phyloP scores from a whole-genome alignment of 2,329 filamentous ascomycete genomes.

The Aspergillus floridensis region DNA sequence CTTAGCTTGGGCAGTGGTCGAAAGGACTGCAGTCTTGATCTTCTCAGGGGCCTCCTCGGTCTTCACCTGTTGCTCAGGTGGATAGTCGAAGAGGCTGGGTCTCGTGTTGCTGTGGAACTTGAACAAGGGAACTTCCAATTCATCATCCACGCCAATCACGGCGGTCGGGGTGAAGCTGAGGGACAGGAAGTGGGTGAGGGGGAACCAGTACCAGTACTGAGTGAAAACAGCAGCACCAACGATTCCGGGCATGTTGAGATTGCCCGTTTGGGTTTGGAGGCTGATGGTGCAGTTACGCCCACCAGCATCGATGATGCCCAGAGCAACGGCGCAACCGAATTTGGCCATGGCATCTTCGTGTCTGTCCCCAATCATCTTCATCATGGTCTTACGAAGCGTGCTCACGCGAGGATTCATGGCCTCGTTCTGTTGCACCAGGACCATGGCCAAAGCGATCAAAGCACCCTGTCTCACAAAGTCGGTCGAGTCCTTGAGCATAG shows the following conservation, averaged over 20 bases:
- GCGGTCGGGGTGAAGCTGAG: slow-evolving; percentile 95
- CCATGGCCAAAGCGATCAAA: slow-evolving; percentile 92
- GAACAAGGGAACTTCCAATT: slow-evolving; percentile 88
- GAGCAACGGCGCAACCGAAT: slow-evolving; percentile 87
- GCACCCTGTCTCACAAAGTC: slow-evolving; percentile 98
- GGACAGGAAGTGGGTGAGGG: slow-evolving; percentile 94
- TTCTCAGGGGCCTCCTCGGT: slow-evolving; percentile 88
- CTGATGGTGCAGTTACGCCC: slow-evolving; percentile 98
- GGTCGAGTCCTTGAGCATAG: slow-evolving; percentile 98
- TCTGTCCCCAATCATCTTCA: slow-evolving; percentile 89
- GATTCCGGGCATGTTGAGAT: slow-evolving; percentile 97
- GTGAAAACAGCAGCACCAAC: slow-evolving; percentile 98
- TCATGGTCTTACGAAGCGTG: slow-evolving; percentile 84
- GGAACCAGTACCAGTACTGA: slow-evolving; percentile 99
- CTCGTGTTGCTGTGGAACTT: slow-evolving; percentile 94
- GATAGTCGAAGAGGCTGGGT: slow-evolving; percentile 95
- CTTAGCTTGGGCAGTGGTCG: slow-evolving; percentile 95
- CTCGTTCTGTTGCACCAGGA: slow-evolving; percentile 99
- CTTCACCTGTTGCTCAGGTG: slow-evolving; percentile 94
- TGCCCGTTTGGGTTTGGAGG: slow-evolving; percentile 94
- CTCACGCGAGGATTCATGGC: slow-evolving; percentile 96
- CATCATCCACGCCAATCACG: slow-evolving; percentile 90
- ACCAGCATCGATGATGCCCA: slow-evolving; percentile 97
- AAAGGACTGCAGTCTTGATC: slow-evolving; percentile 92
- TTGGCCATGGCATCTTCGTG: slow-evolving; percentile 99